Evolutionary conservation across 768 basidiomycete species (phyloP), one percentile per base, ranked within the genome.

Genomic region (Brasilioporus rufonigricans): DNA sequence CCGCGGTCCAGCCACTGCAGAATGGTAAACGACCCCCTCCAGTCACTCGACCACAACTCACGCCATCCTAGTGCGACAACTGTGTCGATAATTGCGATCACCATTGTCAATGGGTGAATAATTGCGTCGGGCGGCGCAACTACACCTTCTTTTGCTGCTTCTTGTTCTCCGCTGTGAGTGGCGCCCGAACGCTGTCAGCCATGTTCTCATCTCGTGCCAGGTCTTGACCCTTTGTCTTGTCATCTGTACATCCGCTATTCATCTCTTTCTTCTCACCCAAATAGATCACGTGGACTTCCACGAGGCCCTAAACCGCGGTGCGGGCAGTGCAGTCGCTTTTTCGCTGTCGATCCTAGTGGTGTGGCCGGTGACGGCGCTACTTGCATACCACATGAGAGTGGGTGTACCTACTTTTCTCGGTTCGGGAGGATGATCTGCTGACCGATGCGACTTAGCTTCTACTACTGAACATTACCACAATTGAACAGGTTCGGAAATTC

Each of bases 81-180:
- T 99, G 96, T 65, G 93, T 98, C 16, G 95, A 98, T 60, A 87
- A 87, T 11, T 98, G 95, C 60, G 94, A 96, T 69, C 91, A 95
- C 66, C 92, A 93, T 66, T 91, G 87, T 58, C 86, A 87, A 66
- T 90, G 87, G 89, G 84, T 99, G 19, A 97, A 98, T 69, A 97
- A 93, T 67, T 98, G 97, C 68, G 81, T 99, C 38, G 97, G 97
- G 8, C 83, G 92, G 38, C 86, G 94, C 43, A 98, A 98, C 69
- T 98, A 99, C 69, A 89, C 92, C 18, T 80, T 86, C n/a, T 99
- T 99, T 73, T 86, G 96, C 58, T 84, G 82, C 0, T 84, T 95
- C 60, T 77, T 99, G n/a, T 69, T 86, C 38, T 82, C 84, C 33
- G 81, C 85, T 12, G 89, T 93, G 67, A 66, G 91, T 81, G 19